phyloP scores from a whole-genome alignment of 208 protist genomes.

The Sergeia podlipaevii region DNA sequence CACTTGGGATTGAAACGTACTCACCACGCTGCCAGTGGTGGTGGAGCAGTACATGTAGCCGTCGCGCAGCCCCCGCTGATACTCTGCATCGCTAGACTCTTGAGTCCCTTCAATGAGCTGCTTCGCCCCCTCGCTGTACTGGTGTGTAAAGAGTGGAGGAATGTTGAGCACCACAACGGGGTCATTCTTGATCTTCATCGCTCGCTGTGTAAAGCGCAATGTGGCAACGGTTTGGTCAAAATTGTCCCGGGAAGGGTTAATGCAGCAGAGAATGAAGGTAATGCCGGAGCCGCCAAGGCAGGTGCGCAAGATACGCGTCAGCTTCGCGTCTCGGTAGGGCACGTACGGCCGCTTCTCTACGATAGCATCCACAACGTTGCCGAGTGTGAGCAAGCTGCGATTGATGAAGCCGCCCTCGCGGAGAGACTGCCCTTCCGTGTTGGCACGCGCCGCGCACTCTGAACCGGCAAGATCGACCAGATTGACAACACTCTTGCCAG shows the following conservation, averaged over 20 bases:
- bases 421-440: slow-evolving; percentile 79
- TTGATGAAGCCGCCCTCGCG: slow-evolving; percentile 87
- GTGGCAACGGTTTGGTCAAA: slow-evolving; percentile 84
- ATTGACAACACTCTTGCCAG: slow-evolving; percentile 55
- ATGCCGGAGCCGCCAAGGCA: slow-evolving; percentile 84
- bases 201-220: slow-evolving; percentile 84
- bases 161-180: slow-evolving; percentile 79
- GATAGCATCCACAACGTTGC: slow-evolving; percentile 86
- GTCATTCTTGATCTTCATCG: slow-evolving; percentile 89
- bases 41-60: slow-evolving; percentile 53
- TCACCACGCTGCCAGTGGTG: slow-evolving; percentile 50
- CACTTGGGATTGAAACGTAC: slow-evolving; percentile 46
- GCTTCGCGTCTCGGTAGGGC: slow-evolving; percentile 87
- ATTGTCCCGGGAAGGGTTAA: slow-evolving; percentile 83
- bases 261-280: slow-evolving; percentile 89
- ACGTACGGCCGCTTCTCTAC: slow-evolving; percentile 59
- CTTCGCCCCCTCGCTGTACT: slow-evolving; percentile 55
- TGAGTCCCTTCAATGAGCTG: slow-evolving; percentile 40
- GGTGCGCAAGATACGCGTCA: slow-evolving; percentile 81
- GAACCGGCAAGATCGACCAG: slow-evolving; percentile 92
- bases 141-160: slow-evolving; percentile 79
- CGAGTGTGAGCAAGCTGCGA: slow-evolving; percentile 83
- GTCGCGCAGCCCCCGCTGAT: slow-evolving; percentile 73
- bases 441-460: slow-evolving; percentile 69
- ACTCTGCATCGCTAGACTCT: slow-evolving; percentile 45